A percentile compares a stretch with the other conserved stretches of the same genome.
These are phyloP conservation scores for Xylaria scruposa DNA, from an alignment of 495 filamentous ascomycete species.

Conservation along the genomic window DNA sequence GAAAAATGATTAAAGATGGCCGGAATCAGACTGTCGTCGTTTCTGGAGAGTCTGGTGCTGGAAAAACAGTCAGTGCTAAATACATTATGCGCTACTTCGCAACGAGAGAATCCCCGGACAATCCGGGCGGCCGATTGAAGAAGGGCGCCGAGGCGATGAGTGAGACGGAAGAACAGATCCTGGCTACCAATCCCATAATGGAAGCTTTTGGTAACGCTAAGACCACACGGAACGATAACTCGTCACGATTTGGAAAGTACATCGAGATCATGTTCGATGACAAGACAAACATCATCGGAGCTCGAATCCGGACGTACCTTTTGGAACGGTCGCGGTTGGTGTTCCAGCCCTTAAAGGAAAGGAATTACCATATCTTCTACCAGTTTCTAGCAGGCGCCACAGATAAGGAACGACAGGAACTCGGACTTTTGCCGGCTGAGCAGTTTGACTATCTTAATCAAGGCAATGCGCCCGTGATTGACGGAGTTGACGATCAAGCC, in stretches of 20 bases:
- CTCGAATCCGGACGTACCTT: slow-evolving; percentile 94
- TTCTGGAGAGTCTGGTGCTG: slow-evolving; percentile 96
- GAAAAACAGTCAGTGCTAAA: slow-evolving; percentile 98
- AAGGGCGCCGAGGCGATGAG: slow-evolving; percentile 89
- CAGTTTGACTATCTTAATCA: slow-evolving; percentile 97
- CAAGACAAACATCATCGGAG: slow-evolving; percentile 94
- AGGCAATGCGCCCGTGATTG: slow-evolving; percentile 87
- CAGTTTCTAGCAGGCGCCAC: slow-evolving; percentile 93
- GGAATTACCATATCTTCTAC: slow-evolving; percentile 99
- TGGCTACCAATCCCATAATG: slow-evolving; percentile 99
- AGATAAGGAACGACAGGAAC: slow-evolving; percentile 79
- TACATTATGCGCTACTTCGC: slow-evolving; percentile 99
- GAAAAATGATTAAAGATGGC: slow-evolving; percentile 94
- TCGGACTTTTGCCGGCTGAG: slow-evolving; percentile 79
- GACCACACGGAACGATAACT: slow-evolving; percentile 98
- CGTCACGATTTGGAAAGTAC: slow-evolving; percentile 98
- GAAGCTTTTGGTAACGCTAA: slow-evolving; percentile 99
- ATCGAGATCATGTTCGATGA: slow-evolving; percentile 99
- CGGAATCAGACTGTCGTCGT: slow-evolving; percentile 99
- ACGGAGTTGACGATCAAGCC: slow-evolving; percentile 93
- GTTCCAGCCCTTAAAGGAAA: slow-evolving; percentile 96
- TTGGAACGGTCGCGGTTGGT: slow-evolving; percentile 95
- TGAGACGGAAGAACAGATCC: slow-evolving; percentile 96
- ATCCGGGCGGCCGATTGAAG: slow-evolving; percentile 78
- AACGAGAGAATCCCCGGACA: slow-evolving; percentile 92